These are phyloP conservation scores for Solanum gandarillasii DNA, from an alignment of 257 asterid genomes.

Conservation along the genomic window DNA sequence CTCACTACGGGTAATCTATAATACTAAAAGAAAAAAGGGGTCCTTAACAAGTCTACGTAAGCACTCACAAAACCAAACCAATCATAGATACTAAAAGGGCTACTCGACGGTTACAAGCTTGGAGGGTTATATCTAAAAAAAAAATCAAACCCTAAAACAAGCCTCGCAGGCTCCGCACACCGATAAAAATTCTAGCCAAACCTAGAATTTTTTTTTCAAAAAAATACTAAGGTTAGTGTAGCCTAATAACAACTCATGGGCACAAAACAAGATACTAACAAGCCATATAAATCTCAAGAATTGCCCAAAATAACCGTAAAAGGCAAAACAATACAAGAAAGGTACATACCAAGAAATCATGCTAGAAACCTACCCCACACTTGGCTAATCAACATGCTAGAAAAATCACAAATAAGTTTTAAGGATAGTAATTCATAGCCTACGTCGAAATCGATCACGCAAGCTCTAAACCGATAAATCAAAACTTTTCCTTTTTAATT, in stretches of 20 bases:
- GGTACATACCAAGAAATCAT: background rate
- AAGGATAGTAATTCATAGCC: background rate
- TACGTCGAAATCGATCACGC: too few relatives aligned
- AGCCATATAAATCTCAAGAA: background rate
- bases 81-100: background rate
- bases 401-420: too few relatives aligned
- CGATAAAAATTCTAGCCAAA: background rate
- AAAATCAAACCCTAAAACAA: background rate
- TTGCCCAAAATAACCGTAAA: background rate
- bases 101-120: background rate
- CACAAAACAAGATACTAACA: too few relatives aligned
- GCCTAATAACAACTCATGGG: background rate
- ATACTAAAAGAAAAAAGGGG: background rate
- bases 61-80: background rate
- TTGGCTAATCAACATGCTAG: background rate
- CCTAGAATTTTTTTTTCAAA: background rate
- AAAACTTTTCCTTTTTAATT: background rate
- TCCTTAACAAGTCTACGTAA: too few relatives aligned
- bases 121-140: background rate
- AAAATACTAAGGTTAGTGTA: background rate
- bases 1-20: background rate
- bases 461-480: background rate
- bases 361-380: background rate
- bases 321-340: background rate
- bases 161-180: too few relatives aligned